A percentile compares a stretch with the other conserved stretches of the same genome.
phyloP scores from a whole-genome alignment of 441 rosid species.

The Metrosideros polymorpha region DNA sequence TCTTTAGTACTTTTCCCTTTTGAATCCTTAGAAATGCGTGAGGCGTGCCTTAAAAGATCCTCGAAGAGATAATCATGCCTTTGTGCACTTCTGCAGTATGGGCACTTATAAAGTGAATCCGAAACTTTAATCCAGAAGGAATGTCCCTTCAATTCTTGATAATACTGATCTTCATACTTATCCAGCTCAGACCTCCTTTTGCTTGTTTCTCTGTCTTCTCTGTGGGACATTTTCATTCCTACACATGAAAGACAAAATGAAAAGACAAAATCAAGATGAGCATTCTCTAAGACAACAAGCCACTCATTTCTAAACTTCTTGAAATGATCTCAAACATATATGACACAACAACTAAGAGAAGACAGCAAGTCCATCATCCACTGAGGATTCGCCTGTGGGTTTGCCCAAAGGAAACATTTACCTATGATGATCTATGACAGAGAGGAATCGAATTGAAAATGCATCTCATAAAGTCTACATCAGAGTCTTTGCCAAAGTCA shows the following conservation, averaged over 20 bases:
- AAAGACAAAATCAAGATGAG: neutral
- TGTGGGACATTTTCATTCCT: neutral
- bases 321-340: neutral
- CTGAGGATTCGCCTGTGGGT: neutral
- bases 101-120: constrained; percentile 31
- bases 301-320: neutral
- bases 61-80: constrained; percentile 20
- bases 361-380: neutral
- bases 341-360: neutral
- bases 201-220: neutral
- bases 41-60: constrained; percentile 41
- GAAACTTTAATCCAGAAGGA: constrained; percentile 16
- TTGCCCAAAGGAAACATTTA: neutral
- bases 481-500: too few relatives aligned
- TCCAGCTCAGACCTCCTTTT: constrained; percentile 17
- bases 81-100: constrained; percentile 26
- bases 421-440: neutral
- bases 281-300: neutral
- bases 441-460: neutral
- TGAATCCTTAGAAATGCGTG: constrained; percentile 6
- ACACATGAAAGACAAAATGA: neutral
- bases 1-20: constrained; percentile 17
- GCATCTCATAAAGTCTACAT: neutral
- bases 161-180: constrained; percentile 30
- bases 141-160: constrained; percentile 31